Evolutionary conservation across 495 filamentous ascomycete genomes (phyloP), one percentile per base, ranked within the genome.

Genomic region (Penicillium roqueforti): DNA sequence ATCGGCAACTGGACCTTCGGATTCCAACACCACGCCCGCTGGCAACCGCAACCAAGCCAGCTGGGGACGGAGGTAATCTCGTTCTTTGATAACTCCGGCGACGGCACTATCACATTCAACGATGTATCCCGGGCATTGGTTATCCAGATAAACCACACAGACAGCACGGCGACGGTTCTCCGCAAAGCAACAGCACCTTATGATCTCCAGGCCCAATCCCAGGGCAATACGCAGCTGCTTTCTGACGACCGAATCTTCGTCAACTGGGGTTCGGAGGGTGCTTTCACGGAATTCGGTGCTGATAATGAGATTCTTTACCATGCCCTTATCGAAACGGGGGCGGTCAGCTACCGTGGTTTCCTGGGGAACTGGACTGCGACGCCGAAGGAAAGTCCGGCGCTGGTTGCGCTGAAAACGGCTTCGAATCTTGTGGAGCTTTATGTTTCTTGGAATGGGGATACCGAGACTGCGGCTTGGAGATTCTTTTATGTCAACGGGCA

Each of bases 181-280:
- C 34, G 49, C 56, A 9, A 54, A 59, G 44, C 28, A 6, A 34
- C 26, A 4, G 44, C 44, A 1, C 44, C 44, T 71, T 64, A 43
- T 34, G 53, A 4, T 54, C 65, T 20, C 72, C 75, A 6, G 63
- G 36, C 46, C 7, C 72, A 38, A 55, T 53, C 22, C 4, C 80
- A 80, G 54, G 80, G 80, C 13, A 80, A 74, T 49, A 66, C 73
- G 8, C 81, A 83, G 55, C 50, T 76, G 0, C 69, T 83, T 0
- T 71, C 75, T 0, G 67, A 69, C 37, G 76, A 72, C 18, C 76
- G 79, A 41, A 56, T 68, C 6, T 69, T 80, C 7, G 67, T 80
- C 7, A 74, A 76, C 37, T 82, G 77, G 77, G 76, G 80, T 14
- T 70, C 69, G 18, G 63, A 68, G 14, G 67, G 73, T 0, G 72